Conservation (phyloP, 169 alveolate species). For the Amoebophrya sp. region DNA sequence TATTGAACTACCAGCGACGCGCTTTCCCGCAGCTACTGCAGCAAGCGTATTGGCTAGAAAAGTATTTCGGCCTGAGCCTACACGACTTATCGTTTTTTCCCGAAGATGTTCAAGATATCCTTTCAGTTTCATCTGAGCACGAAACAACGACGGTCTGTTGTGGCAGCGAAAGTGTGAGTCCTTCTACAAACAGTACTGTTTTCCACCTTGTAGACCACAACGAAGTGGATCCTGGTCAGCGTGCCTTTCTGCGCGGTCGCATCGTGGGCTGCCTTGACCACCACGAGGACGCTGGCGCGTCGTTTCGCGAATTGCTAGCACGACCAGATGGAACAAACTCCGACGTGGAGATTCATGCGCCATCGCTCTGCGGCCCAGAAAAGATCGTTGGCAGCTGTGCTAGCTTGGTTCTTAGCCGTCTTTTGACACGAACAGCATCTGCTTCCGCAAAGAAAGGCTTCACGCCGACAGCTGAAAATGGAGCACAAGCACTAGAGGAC, state of each 20-base stretch:
- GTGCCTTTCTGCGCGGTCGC: not conserved
- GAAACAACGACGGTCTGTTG: not conserved
- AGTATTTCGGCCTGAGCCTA: not conserved
- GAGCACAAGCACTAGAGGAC: not conserved
- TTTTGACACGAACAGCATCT: not conserved
- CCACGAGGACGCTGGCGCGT: not conserved
- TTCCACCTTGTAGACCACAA: not conserved
- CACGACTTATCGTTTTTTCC: not conserved
- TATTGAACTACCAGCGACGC: not conserved
- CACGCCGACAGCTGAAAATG: not conserved
- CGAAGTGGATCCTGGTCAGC: not conserved
- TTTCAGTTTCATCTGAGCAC: too few relatives aligned
- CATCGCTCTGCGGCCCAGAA: not conserved
- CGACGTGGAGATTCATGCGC: not conserved
- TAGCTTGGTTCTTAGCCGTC: not conserved
- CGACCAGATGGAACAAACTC: not conserved
- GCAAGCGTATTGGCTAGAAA: not conserved
- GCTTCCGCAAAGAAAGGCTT: not conserved
- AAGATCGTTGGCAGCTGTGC: not conserved
- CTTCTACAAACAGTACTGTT: too few relatives aligned
- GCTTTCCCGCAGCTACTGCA: not conserved
- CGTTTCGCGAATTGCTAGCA: too few relatives aligned
- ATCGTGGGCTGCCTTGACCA: not conserved
- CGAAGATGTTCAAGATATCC: not conserved
- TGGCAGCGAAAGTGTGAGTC: too few relatives aligned